Base-by-base conservation (phyloP, 768 basidiomycete genomes). In the Pisolithus tinctorius region DNA sequence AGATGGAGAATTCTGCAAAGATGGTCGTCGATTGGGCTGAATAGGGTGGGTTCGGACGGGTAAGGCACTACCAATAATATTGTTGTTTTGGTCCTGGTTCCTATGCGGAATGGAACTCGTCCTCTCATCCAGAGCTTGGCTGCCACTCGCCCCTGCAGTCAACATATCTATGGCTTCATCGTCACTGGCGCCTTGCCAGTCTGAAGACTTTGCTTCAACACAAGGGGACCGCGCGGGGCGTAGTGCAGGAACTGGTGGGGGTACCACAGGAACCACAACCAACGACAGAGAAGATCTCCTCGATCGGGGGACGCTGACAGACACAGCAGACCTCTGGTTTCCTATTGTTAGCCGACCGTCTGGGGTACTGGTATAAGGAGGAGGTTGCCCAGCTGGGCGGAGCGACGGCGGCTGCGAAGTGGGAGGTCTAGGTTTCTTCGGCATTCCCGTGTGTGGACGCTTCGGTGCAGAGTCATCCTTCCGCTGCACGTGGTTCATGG, bases 161-260 rank as follows among this genome's bases (percentile, higher is more conserved):
- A 91, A 79, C 39, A 88, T 70, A 59, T 89, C 82, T 49, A 93
- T 88, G 13, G 88, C 90, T 65, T 93, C 90, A 49, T 93, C 90
- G 55, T 93, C 90, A 58, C 88, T 91, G 5, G 79, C 81, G 10
- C 55, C 69, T 63, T 88, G 72, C 90, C 92, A 89, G 59, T 93
- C 79, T 50, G 67, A 77, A 50, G 63, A 71, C 61, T 84, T 84
- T 7, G 67, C 78, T 14, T 55, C 55, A 54, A 71, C 63, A 61
- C 75, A 74, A 45, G 66, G 68, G 13, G 62, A 55, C 54, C 69
- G 62, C 16, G 63, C 60, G 14, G 61, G 60, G 30, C 47, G 65
- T 60, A 55, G 63, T 59, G 37, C 72, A 63, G 45, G 75, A 69
- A 39, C 77, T 71, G 61, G 49, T 5, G 61, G 47, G 16, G 61